Conservation (phyloP, 345 rosid genomes). For the Hevea brasiliensis region DNA sequence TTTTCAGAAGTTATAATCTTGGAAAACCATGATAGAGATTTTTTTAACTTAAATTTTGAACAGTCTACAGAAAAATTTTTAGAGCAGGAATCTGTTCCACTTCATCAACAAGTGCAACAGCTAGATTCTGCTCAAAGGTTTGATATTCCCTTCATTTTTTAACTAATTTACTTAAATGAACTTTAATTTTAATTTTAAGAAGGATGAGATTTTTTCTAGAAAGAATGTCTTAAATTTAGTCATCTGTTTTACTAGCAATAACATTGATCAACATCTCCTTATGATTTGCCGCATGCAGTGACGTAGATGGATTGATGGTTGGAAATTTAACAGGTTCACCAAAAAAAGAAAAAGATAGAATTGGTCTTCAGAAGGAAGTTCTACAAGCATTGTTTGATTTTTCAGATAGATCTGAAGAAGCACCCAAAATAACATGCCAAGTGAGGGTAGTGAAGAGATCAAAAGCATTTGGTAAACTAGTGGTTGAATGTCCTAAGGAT, state of each 20-base stretch:
- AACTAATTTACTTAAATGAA: neutral
- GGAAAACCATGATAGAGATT: no score
- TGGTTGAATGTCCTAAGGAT: neutral
- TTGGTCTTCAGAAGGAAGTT: conserved; percentile 12
- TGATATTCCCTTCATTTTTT: conserved; percentile 3
- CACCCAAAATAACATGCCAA: conserved; percentile 21
- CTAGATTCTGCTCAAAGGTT: conserved; percentile 38
- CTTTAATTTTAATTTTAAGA: neutral
- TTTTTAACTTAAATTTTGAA: conserved; percentile 16
- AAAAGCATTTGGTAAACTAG: conserved; percentile 23
- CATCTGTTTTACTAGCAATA: conserved; percentile 7
- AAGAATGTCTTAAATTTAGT: neutral
- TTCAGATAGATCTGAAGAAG: conserved; percentile 28
- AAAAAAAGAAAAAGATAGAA: conserved; percentile 2
- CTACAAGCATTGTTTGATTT: conserved; percentile 16
- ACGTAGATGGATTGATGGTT: conserved; percentile 24
- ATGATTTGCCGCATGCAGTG: conserved; percentile 33
- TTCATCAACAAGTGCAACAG: conserved; percentile 23
- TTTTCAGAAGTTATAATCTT: neutral
- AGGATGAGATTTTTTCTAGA: neutral
- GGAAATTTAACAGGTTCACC: conserved; percentile 15
- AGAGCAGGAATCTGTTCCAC: conserved; percentile 4
- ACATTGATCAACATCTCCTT: neutral
- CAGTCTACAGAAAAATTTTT: conserved; percentile 29
- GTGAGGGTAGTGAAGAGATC: conserved; percentile 23